Evolutionary conservation across 148 eudicot species (phyloP).

Genomic region (Salicornia ramosissima): DNA sequence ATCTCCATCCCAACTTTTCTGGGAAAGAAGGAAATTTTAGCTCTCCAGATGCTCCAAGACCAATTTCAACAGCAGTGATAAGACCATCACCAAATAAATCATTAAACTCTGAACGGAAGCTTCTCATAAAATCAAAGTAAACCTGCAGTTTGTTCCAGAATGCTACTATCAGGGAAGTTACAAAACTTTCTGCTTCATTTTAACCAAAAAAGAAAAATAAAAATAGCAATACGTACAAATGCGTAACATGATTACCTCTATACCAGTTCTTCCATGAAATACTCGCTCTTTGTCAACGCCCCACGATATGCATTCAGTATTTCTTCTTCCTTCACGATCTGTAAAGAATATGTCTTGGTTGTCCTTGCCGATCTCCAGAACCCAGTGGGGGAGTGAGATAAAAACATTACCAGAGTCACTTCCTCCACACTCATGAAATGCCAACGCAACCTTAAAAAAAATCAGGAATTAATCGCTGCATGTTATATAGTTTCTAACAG

Average conservation of each 20-base stretch:
- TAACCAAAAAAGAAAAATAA: too few species aligned
- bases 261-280: constrained; percentile 61
- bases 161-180: constrained; percentile 5
- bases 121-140: constrained; percentile 73
- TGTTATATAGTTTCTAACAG: background rate
- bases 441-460: constrained; percentile 51
- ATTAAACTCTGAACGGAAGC: constrained; percentile 69
- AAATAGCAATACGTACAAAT: constrained; percentile 4
- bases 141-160: constrained; percentile 38
- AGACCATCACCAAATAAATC: constrained; percentile 46
- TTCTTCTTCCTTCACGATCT: constrained; percentile 70
- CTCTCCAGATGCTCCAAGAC: constrained; percentile 67
- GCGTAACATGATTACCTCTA: constrained; percentile 47
- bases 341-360: constrained; percentile 72
- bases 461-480: background rate
- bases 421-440: constrained; percentile 59
- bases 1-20: constrained; percentile 58
- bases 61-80: constrained; percentile 54
- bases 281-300: constrained; percentile 66
- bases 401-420: constrained; percentile 40
- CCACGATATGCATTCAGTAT: constrained; percentile 62
- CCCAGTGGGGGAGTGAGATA: constrained; percentile 71
- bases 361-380: constrained; percentile 61
- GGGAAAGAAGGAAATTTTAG: constrained; percentile 62
- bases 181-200: constrained; percentile 5